These are phyloP conservation scores for Tetraselmis striata DNA, from an alignment of 139 green algal genomes.

Conservation along the genomic window DNA sequence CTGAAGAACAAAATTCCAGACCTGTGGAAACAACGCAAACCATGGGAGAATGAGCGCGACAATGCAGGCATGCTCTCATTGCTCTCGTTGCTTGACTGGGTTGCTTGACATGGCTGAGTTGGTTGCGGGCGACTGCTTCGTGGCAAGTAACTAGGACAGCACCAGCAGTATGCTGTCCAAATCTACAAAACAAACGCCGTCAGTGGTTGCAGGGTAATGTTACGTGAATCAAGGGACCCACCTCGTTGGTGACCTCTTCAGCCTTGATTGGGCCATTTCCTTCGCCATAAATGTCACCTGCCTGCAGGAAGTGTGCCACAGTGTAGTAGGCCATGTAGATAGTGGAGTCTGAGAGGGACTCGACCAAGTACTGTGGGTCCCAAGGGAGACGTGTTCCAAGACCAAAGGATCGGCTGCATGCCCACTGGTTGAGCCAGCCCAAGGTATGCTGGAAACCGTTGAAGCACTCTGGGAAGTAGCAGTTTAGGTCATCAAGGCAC, in stretches of 20 bases:
- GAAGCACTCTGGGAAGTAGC: constrained; percentile 6
- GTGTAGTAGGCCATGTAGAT: constrained; percentile 99
- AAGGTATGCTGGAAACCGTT: constrained; percentile 78
- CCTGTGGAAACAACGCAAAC: constrained; percentile 12
- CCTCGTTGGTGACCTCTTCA: constrained; percentile 74
- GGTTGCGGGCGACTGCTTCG: too few relatives aligned
- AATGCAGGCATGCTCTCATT: too few relatives aligned
- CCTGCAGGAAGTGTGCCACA: constrained; percentile 77
- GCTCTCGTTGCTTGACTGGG: too few relatives aligned
- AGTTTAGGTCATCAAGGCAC: constrained; percentile 11
- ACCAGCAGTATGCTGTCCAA: too few relatives aligned
- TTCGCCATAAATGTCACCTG: constrained; percentile 85
- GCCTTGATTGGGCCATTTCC: constrained; percentile 39
- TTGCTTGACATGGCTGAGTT: too few relatives aligned
- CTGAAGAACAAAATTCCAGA: constrained; percentile 92
- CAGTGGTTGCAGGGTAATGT: too few relatives aligned
- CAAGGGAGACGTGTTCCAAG: constrained; percentile 92
- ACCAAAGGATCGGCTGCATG: constrained; percentile 90
- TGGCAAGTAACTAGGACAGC: too few relatives aligned
- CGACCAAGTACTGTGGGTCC: constrained; percentile 93
- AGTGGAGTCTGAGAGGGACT: constrained; percentile 96
- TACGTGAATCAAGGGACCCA: too few relatives aligned
- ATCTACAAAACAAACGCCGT: too few relatives aligned
- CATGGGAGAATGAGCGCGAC: too few relatives aligned
- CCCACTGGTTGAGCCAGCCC: constrained; percentile 95